Conservation (phyloP, 129 eudicot genomes). For the Saposhnikovia divaricata region DNA sequence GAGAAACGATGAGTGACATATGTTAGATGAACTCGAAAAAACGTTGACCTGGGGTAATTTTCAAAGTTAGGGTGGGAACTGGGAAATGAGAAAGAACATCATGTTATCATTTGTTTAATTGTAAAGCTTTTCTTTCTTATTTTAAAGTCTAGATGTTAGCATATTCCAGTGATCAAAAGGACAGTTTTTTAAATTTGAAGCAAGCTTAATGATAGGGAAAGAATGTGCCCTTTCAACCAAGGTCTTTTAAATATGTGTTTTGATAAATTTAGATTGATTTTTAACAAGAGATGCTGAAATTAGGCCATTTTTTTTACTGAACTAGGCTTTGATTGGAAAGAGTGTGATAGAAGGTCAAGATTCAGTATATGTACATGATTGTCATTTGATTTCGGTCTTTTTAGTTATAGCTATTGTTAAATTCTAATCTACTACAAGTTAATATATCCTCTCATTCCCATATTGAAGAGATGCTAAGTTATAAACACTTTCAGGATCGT, state of each 20-base stretch:
- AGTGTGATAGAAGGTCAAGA: neutral
- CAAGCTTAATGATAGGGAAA: neutral
- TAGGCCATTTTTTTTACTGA: neutral
- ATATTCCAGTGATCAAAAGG: neutral
- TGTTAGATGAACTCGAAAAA: neutral
- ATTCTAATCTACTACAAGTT: neutral
- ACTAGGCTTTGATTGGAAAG: neutral
- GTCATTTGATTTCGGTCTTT: neutral
- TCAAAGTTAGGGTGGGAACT: neutral
- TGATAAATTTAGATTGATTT: neutral
- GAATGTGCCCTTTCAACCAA: neutral
- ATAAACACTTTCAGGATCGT: conserved; percentile 55
- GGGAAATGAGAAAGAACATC: neutral
- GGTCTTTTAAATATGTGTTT: neutral
- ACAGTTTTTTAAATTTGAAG: neutral
- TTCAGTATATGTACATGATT: neutral
- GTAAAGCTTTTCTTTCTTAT: neutral
- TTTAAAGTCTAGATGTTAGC: neutral
- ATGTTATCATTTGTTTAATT: neutral
- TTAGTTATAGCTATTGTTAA: neutral
- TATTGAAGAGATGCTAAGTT: conserved; percentile 17
- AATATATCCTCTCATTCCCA: too few species aligned
- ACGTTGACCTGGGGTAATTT: neutral
- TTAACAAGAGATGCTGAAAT: neutral
- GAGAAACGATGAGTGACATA: neutral